Conservation (phyloP, 176 grass and related monocot genomes). For the Aegilops bicornis region DNA sequence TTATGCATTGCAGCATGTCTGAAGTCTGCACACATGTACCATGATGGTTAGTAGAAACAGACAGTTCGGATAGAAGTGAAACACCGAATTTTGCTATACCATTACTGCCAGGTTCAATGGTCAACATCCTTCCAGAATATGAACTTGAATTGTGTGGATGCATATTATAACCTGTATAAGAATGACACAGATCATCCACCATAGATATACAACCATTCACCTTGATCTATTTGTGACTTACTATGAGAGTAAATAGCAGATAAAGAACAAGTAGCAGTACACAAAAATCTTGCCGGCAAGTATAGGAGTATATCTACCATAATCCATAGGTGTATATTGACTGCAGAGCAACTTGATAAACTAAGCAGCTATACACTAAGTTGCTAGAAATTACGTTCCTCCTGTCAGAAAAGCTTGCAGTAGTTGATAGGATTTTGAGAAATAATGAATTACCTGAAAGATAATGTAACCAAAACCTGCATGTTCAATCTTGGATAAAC, state of each 20-base stretch:
- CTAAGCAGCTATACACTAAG: neutral
- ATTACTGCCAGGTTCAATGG: neutral
- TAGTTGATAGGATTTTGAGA: neutral
- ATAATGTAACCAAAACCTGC: neutral
- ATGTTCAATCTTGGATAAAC: conserved; percentile 9
- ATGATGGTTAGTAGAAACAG: neutral
- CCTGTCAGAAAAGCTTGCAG: neutral
- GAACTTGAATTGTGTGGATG: conserved; percentile 9
- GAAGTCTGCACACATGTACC: neutral
- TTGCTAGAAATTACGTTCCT: neutral
- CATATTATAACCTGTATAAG: neutral
- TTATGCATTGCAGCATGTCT: neutral
- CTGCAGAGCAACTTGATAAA: neutral
- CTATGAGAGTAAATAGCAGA: neutral
- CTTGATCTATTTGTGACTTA: neutral
- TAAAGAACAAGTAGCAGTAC: neutral
- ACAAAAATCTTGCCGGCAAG: neutral
- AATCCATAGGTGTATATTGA: neutral
- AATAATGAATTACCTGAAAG: conserved; percentile 1
- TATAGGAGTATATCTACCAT: neutral
- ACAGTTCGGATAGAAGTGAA: neutral
- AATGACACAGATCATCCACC: neutral
- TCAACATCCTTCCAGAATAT: conserved; percentile 16
- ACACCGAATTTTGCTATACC: neutral
- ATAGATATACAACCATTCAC: neutral